Conservation (phyloP, 2,329 filamentous ascomycete genomes). For the Xylariaceae sp. region DNA sequence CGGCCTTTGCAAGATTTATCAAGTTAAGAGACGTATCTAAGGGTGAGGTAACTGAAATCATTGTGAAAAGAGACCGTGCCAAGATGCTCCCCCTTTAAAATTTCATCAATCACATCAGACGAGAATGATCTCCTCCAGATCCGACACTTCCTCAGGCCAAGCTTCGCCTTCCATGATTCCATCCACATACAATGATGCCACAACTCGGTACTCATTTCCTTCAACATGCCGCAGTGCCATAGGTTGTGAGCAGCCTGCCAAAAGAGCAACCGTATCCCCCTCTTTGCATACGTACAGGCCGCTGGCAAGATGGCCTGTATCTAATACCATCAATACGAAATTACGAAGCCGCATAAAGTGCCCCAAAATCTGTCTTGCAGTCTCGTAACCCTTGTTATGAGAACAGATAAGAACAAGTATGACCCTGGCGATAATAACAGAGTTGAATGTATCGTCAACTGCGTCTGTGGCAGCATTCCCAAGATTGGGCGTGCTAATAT, state of each 20-base stretch:
- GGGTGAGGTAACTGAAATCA: too few relatives aligned
- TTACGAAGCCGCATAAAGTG: not conserved
- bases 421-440: not conserved
- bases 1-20: too few relatives aligned
- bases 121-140: constrained; percentile 1
- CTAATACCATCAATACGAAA: constrained; percentile 4
- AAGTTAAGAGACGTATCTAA: too few relatives aligned
- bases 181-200: constrained; percentile 4
- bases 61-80: too few relatives aligned
- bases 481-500: too few relatives aligned
- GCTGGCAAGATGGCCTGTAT: constrained; percentile 2
- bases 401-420: not conserved
- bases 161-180: constrained; percentile 7
- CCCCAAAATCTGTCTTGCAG: not conserved
- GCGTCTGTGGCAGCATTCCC: too few relatives aligned
- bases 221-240: constrained; percentile 3
- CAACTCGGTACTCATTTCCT: constrained; percentile 1
- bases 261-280: constrained; percentile 4
- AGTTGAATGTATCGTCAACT: not conserved
- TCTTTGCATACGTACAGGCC: constrained; percentile 3
- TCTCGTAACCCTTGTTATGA: not conserved
- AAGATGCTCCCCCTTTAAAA: not conserved
- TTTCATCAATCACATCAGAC: not conserved
- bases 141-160: constrained; percentile 4
- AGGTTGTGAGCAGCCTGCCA: constrained; percentile 1